Percentiles rank a stretch among this genome's conserved stretches.
These are phyloP conservation scores for Amphichorda felina DNA, from an alignment of 2,329 filamentous ascomycete genomes.

Conservation along the genomic window DNA sequence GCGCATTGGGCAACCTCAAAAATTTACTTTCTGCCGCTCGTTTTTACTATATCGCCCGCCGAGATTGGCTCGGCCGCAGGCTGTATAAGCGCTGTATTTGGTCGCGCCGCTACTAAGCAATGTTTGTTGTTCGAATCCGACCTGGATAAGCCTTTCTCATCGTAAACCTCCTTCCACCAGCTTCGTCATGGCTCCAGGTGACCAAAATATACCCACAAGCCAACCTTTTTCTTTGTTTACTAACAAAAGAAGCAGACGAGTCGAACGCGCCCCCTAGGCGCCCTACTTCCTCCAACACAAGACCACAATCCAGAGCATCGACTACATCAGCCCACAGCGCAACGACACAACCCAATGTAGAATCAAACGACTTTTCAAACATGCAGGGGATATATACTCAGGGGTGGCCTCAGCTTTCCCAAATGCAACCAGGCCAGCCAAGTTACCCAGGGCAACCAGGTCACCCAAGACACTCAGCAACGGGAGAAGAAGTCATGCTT, in stretches of 20 bases:
- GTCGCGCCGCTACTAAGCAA: slow-evolving; percentile 14
- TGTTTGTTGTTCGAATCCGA: slow-evolving; percentile 27
- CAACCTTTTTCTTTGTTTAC: no score
- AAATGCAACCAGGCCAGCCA: neutral
- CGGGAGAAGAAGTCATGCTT: slow-evolving; percentile 48
- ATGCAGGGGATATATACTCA: slow-evolving; percentile 27
- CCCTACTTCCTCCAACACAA: slow-evolving; percentile 21
- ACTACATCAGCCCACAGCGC: slow-evolving; percentile 45
- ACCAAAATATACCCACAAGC: no score
- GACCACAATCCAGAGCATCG: slow-evolving; percentile 41
- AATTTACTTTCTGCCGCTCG: neutral
- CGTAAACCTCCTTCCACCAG: no score
- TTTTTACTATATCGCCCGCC: neutral
- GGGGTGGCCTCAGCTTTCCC: neutral
- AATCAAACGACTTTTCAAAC: slow-evolving; percentile 32
- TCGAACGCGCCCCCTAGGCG: neutral
- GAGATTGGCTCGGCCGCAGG: no score
- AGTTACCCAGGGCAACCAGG: slow-evolving; percentile 3
- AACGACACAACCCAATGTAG: slow-evolving; percentile 37
- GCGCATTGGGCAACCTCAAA: neutral
- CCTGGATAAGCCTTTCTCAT: no score
- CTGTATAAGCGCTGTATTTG: slow-evolving; percentile 11
- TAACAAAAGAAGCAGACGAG: neutral
- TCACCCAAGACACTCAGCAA: slow-evolving; percentile 27
- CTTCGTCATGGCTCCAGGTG: no score